Evolutionary conservation across 352 stramenopile species (phyloP).

Genomic region (Blastocystis sp.): DNA sequence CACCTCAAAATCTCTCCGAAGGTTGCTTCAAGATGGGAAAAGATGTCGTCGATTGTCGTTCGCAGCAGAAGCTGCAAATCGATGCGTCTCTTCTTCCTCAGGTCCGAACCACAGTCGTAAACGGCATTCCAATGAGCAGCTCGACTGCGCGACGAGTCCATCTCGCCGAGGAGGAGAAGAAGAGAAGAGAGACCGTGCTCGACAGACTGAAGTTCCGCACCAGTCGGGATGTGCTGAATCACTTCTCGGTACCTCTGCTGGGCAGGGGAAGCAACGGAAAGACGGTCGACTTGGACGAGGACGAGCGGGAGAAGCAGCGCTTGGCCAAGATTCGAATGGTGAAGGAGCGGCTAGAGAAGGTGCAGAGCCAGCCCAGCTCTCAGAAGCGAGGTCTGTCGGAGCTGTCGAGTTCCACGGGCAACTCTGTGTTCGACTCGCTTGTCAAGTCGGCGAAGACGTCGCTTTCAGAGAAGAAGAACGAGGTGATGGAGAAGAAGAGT

Average conservation of each 20-base stretch:
- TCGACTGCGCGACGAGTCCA: background rate
- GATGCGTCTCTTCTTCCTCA: background rate
- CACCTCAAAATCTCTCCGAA: background rate
- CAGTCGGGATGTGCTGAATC: background rate
- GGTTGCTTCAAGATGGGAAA: slow-evolving; percentile 23
- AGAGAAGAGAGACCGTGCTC: background rate
- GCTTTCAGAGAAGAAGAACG: background rate
- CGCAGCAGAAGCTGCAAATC: background rate
- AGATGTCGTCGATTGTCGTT: background rate
- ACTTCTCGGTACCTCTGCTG: background rate
- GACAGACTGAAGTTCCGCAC: background rate
- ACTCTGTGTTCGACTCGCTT: slow-evolving; percentile 5
- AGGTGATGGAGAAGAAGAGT: background rate
- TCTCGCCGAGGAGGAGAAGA: background rate
- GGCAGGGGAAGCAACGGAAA: background rate
- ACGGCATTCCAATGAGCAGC: background rate
- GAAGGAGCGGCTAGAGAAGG: background rate
- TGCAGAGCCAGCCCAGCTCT: background rate
- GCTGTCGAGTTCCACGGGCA: background rate
- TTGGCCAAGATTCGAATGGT: background rate
- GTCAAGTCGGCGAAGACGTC: background rate
- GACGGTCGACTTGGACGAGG: background rate
- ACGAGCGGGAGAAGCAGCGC: background rate
- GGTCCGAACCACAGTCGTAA: background rate
- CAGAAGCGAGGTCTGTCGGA: background rate